Percentiles rank a stretch among this genome's conserved stretches.
phyloP scores from a whole-genome alignment of 176 grass and related monocot species.

The Echinochloa phyllopogon region DNA sequence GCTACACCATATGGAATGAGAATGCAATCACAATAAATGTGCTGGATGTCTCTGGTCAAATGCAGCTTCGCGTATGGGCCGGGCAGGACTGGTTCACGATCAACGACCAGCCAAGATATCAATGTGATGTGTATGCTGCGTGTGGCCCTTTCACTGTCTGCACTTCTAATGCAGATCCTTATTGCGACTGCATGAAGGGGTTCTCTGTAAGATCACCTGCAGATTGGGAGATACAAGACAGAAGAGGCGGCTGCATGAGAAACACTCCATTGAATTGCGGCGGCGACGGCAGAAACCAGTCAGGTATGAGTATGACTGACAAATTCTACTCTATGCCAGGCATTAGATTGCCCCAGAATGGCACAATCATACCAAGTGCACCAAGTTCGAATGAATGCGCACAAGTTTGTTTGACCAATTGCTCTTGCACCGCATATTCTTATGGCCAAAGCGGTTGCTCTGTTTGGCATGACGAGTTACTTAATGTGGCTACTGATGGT shows the following conservation, averaged over 20 bases:
- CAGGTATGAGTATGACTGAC: constrained; percentile 19
- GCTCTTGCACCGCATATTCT: constrained; percentile 65
- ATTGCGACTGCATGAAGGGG: constrained; percentile 57
- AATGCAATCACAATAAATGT: not conserved
- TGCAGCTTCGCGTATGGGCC: constrained; percentile 2
- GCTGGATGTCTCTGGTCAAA: constrained; percentile 41
- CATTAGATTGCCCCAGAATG: constrained; percentile 33
- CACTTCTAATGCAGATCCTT: not conserved
- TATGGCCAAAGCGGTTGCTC: constrained; percentile 39
- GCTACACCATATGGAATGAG: constrained; percentile 8
- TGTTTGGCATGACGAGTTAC: constrained; percentile 54
- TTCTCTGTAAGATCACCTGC: constrained; percentile 25
- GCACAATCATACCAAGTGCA: not conserved
- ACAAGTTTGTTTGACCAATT: constrained; percentile 43
- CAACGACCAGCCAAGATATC: too few species aligned
- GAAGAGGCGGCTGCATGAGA: constrained; percentile 50
- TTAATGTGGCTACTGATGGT: constrained; percentile 39
- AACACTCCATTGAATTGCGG: constrained; percentile 43
- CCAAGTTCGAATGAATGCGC: not conserved
- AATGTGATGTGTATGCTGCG: constrained; percentile 48
- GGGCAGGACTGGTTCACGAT: constrained; percentile 40
- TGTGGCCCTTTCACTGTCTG: constrained; percentile 68
- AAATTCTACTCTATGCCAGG: constrained; percentile 27
- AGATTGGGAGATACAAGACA: constrained; percentile 47
- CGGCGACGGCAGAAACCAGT: not conserved